Conservation (phyloP, 164 flowering plant species). For the Aristolochia californica region DNA sequence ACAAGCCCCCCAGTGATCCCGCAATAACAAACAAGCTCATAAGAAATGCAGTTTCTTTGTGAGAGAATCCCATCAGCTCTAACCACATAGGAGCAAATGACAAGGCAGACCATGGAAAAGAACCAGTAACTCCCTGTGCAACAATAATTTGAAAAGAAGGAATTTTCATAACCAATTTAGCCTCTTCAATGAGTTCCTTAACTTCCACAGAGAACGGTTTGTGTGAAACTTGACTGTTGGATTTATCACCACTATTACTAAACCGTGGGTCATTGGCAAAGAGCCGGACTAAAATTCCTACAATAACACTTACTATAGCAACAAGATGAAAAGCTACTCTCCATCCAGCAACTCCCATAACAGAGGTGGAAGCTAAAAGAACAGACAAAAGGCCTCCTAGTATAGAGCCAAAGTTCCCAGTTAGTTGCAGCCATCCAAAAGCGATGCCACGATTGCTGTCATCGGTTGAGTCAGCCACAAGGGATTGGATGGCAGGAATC, state of each 20-base stretch:
- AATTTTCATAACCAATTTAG: slow-evolving; percentile 60
- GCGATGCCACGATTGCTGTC: slow-evolving; percentile 70
- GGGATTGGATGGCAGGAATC: slow-evolving; percentile 82
- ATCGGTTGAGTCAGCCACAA: slow-evolving; percentile 89
- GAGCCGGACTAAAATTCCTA: slow-evolving; percentile 48
- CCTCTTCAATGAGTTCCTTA: slow-evolving; percentile 52
- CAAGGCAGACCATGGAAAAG: slow-evolving; percentile 93
- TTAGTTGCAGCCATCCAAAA: slow-evolving; percentile 89
- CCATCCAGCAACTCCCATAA: slow-evolving; percentile 86
- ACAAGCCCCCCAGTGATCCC: slow-evolving; percentile 68
- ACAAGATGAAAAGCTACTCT: slow-evolving; percentile 73
- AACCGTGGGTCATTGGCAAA: slow-evolving; percentile 70
- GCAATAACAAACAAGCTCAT: slow-evolving; percentile 52
- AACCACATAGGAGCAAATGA: slow-evolving; percentile 94
- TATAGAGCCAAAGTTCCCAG: slow-evolving; percentile 67
- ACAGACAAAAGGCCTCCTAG: slow-evolving; percentile 74
- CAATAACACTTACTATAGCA: slow-evolving; percentile 57
- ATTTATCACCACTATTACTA: slow-evolving; percentile 15
- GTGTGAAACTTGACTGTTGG: slow-evolving; percentile 9
- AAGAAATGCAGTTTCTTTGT: slow-evolving; percentile 55
- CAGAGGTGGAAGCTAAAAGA: slow-evolving; percentile 51
- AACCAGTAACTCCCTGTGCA: slow-evolving; percentile 85
- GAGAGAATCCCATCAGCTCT: slow-evolving; percentile 84
- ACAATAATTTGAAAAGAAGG: slow-evolving; percentile 83
- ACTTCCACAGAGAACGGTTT: slow-evolving; percentile 38